Conservation (phyloP, 73 alveolate species). For the Tetrahymena borealis region DNA sequence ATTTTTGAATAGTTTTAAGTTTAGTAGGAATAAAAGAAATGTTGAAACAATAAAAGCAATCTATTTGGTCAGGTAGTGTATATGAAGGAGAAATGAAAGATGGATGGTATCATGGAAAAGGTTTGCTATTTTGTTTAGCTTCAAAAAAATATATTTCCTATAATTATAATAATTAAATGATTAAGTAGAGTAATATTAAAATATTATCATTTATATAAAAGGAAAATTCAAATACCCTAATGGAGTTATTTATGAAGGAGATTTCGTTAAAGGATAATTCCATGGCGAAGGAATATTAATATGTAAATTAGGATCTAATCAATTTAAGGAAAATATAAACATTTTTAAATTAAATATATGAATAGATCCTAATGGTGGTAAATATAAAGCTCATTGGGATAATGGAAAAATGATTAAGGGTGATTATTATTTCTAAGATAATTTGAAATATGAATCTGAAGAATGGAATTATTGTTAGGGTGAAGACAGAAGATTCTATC, state of each 20-base stretch:
- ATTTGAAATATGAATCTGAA: conserved; percentile 61
- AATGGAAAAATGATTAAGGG: conserved; percentile 80
- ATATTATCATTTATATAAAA: background rate
- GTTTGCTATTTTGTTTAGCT: too few species aligned
- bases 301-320: conserved; percentile 68
- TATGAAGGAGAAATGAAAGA: conserved; percentile 36
- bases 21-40: background rate
- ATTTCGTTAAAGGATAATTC: conserved; percentile 89
- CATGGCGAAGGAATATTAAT: conserved; percentile 90
- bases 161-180: too few species aligned
- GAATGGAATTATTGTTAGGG: conserved; percentile 83
- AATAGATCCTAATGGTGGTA: conserved; percentile 43
- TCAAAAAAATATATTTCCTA: too few species aligned
- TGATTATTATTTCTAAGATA: conserved; percentile 73
- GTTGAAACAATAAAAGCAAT: background rate
- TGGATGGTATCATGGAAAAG: conserved; percentile 70
- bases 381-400: conserved; percentile 87
- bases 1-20: background rate
- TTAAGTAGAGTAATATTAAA: too few species aligned
- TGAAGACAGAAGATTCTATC: conserved; percentile 77
- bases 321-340: background rate
- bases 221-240: conserved; percentile 78
- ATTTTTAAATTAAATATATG: background rate
- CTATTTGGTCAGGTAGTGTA: conserved; percentile 39
- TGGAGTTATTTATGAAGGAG: conserved; percentile 90